phyloP scores from a whole-genome alignment of 2,329 filamentous ascomycete species.

The Cladosporium halotolerans region DNA sequence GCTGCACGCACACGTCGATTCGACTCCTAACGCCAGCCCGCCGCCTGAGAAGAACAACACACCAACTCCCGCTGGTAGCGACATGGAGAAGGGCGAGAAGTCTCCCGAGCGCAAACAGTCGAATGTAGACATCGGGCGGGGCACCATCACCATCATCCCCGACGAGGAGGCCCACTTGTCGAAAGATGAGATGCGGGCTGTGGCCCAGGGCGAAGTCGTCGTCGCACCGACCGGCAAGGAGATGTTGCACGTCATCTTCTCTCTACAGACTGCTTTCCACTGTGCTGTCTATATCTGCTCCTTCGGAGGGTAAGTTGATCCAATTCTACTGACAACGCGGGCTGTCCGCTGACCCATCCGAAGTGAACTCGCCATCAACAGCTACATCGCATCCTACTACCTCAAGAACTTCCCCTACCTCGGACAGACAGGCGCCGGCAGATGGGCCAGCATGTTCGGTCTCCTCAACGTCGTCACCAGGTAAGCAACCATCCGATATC shows the following conservation, averaged over 20 bases:
- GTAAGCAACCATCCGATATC: background rate
- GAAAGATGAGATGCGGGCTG: constrained; percentile 4
- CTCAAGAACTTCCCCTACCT: constrained; percentile 48
- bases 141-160: background rate
- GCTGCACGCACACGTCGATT: constrained; percentile 5
- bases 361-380: constrained; percentile 51
- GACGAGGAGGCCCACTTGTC: constrained; percentile 6
- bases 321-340: too few species aligned
- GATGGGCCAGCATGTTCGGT: constrained; percentile 63
- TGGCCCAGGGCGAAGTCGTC: constrained; percentile 49
- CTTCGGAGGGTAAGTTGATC: constrained; percentile 38
- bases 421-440: constrained; percentile 47
- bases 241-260: constrained; percentile 53
- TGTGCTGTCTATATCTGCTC: constrained; percentile 49
- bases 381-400: constrained; percentile 51
- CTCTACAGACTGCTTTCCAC: constrained; percentile 46
- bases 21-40: background rate
- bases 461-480: constrained; percentile 61
- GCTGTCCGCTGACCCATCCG: background rate
- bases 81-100: constrained; percentile 11
- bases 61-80: background rate
- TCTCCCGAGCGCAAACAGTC: background rate
- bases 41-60: background rate
- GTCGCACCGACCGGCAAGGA: constrained; percentile 54
- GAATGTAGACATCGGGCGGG: constrained; percentile 3